Base-by-base conservation (phyloP, 2,329 filamentous ascomycete species). In the Macroventuria anomochaeta region DNA sequence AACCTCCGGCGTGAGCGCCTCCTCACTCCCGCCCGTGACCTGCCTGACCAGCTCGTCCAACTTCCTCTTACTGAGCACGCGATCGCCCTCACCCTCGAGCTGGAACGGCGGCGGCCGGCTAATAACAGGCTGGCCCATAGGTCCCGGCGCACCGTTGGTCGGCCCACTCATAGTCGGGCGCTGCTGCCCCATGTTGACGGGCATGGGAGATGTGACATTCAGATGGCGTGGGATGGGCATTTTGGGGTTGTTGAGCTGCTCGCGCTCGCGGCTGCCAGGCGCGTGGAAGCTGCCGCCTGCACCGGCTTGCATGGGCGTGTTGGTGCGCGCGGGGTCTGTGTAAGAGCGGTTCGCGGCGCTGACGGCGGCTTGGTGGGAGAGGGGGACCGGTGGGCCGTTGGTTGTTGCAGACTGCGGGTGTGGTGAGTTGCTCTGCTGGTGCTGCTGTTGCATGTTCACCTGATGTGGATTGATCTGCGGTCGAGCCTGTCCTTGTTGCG, bases 61-160 rank as follows among this genome's bases (percentile, higher is more conserved):
- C 78, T 96, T 97, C 79, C 96, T 96, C 84, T 97, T 97, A 78
- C 89, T 96, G n/a, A 99, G 81, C 1, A 99, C 89, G 36, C 93
- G 88, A 67, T 97, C 92, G 21, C 91, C 92, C 70, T 96, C 93
- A 25, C 91, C 90, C 72, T 97, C 93, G 53, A 97, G 87, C 51
- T 91, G 90, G 74, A 91, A 96, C 0, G 87, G 86, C 0, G 92
- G 91, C 37, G 91, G 85, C 69, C 92, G 93, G 49, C 87, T 80
- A 56, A 97, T 84, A 2, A 91, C 90, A 0, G 95, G 93, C 68
- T 96, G 92, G 44, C 88, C 88, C 83, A 97, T 90, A 42, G 95
- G 88, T 46, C 92, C 92, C 46, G 89, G 89, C 0, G 89, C 83
- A 6, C 87, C 87, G 58, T 89, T 90, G 46, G 85, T 87, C 15